Base-by-base conservation (phyloP, 2,329 filamentous ascomycete species). In the Amauroascus niger region DNA sequence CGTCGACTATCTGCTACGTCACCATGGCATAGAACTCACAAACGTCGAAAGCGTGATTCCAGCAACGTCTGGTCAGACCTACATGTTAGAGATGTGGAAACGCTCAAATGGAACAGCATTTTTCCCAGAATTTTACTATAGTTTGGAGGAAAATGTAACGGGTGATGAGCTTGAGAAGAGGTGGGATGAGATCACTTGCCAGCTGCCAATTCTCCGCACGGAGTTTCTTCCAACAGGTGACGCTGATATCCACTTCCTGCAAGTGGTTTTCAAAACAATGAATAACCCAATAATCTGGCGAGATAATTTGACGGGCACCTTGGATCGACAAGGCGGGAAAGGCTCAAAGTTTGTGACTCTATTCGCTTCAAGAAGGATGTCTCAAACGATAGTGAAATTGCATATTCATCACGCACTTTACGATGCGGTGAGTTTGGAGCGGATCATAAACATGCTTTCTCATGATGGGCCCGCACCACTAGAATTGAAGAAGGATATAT, bases 381-480 rank as follows among this genome's bases (percentile, higher is more conserved):
- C 52, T 22, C 66, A 67, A 14, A 73, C 70, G 59, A 56, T 60
- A 6, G 53, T 69, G 44, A 69, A 77, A 1, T 72, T 88, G 4
- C 74, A 74, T 24, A 83, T 96, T 3, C 89, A 95, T 58, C 90
- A 97, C 65, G 86, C 87, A 0, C 74, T 96, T 0, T 97, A 96
- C 64, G 91, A 96, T 65, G 89, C 84, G 5, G 76, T 94, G 56
- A 93, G 87, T 61, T 72, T 96, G 3, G 79, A 83, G 0, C 65
- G 76, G 0, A 70, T 95, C 5, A 71, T 88, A 20, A 64, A 76
- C 13, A 69, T 77, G 39, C 69, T 84, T 11, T 67, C 75, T 69
- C 69, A 61, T 37, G 63, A 60, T 40, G 20, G 33, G 6, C 46
- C 58, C 13, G 9, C 55, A 8, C 16, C 57, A 14, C 20, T 54